These are phyloP conservation scores for Astrothelium subdiscretum DNA, from an alignment of 495 filamentous ascomycete genomes.

Conservation along the genomic window DNA sequence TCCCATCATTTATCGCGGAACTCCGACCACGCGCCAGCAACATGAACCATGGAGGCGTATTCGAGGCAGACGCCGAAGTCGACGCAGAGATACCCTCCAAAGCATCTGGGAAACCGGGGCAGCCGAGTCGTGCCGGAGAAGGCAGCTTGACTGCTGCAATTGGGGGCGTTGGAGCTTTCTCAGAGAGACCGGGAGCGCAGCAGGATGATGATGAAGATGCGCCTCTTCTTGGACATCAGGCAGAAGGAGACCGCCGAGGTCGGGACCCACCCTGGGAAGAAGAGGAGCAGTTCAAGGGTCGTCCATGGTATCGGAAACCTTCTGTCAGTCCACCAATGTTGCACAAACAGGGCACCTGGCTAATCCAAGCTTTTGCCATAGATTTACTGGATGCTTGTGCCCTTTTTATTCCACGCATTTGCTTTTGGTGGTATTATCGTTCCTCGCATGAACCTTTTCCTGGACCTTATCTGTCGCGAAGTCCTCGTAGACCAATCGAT, in stretches of 20 bases:
- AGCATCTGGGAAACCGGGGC: not conserved
- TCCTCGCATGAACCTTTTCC: constrained; percentile 68
- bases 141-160: not conserved
- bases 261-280: constrained; percentile 30
- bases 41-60: not conserved
- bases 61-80: not conserved
- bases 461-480: constrained; percentile 66
- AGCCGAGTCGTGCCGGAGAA: not conserved
- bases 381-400: constrained; percentile 76
- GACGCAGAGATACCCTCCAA: not conserved
- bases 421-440: constrained; percentile 76
- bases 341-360: constrained; percentile 3
- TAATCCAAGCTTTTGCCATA: constrained; percentile 20
- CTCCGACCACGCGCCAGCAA: not conserved
- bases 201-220: constrained; percentile 10
- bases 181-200: not conserved
- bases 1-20: not conserved
- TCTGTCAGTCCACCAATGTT: constrained; percentile 41
- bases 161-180: not conserved
- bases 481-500: constrained; percentile 54
- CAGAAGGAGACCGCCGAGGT: constrained; percentile 8
- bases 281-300: constrained; percentile 46
- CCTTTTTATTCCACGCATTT: constrained; percentile 64
- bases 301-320: constrained; percentile 61
- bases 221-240: constrained; percentile 5